Base-by-base conservation (phyloP, 2,329 filamentous ascomycete genomes). In the Alternaria viburni region DNA sequence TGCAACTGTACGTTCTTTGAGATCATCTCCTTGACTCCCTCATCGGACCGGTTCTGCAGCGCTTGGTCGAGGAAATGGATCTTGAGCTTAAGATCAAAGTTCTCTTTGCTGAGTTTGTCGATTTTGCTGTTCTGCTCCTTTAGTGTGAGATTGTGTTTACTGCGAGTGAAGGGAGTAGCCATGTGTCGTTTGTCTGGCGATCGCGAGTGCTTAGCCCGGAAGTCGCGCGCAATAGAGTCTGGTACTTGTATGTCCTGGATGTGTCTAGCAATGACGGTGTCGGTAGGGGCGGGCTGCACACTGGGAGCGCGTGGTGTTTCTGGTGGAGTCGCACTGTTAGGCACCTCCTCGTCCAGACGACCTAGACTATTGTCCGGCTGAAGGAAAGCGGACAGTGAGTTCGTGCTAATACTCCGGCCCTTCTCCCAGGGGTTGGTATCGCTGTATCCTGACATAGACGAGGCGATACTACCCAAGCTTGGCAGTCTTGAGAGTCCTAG, bases 71-170 rank as follows among this genome's bases (percentile, higher is more conserved):
- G 86, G 76, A 97, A 99, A 85, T 97, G 96, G 68, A 98, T 96
- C 78, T 97, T 96, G 81, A 98, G 89, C 81, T 98, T 97, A 59
- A 98, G 83, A 77, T 97, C 95, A 77, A 98, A 99, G 49, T 99
- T 99, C 79, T 99, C 96, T 81, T 99, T 99, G 64, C 93, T 96
- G 3, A 98, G 86, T 62, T 94, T 90, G 80, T 99, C 96, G 68
- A 99, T 97, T 13, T 95, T 98, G 81, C 91, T 97, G 77, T 95
- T 97, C 80, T 99, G 96, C 80, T 99, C 96, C 79, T 97, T 98
- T 44, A 99, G 83, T 0, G 96, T 98, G 81, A 99, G 75, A 64
- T 80, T 83, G 72, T 75, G 79, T 69, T 80, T 82, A 66, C 72
- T 78, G 7, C 77, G 75, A 15, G 78, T 72, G 73, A 81, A 73